These are phyloP conservation scores for Amanita phalloides DNA, from an alignment of 768 basidiomycete genomes.

Conservation along the genomic window DNA sequence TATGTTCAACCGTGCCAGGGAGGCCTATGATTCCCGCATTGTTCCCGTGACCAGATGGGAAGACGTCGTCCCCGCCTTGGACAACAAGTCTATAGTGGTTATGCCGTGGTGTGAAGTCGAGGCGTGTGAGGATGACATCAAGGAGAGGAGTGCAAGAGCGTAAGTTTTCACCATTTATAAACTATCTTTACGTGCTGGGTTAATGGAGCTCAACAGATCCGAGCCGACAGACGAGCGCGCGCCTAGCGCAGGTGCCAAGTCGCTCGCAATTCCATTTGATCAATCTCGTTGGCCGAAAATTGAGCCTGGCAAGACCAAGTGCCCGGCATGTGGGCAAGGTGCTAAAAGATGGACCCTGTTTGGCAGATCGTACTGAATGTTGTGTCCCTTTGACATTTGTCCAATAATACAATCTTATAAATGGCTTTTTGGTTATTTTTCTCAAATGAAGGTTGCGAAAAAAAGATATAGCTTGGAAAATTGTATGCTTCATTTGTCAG, in stretches of 20 bases:
- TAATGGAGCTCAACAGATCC: constrained; percentile 32
- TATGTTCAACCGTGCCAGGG: constrained; percentile 76
- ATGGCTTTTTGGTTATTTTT: no score
- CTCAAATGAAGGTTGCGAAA: no score
- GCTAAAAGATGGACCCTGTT: constrained; percentile 98
- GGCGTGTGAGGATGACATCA: constrained; percentile 95
- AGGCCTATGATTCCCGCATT: constrained; percentile 58
- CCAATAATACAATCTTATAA: no score
- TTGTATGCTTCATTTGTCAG: no score
- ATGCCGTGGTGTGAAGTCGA: constrained; percentile 96
- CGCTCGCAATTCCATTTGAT: constrained; percentile 92
- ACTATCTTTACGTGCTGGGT: constrained; percentile 3
- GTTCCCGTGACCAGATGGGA: constrained; percentile 81
- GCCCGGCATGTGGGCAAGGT: constrained; percentile 77
- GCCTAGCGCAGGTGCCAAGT: constrained; percentile 95
- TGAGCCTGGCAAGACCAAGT: constrained; percentile 78
- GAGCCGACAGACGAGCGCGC: constrained; percentile 91
- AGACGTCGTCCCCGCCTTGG: constrained; percentile 84
- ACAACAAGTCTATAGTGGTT: constrained; percentile 77
- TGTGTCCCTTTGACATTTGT: no score
- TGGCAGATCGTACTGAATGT: constrained; percentile 67
- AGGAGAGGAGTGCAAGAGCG: constrained; percentile 83
- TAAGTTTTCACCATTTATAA: constrained; percentile 25
- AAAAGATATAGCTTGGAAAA: no score
- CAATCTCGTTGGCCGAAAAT: constrained; percentile 76